Conservation (phyloP, 202 grass and related monocot species). For the Cymbopogon flexuosus region DNA sequence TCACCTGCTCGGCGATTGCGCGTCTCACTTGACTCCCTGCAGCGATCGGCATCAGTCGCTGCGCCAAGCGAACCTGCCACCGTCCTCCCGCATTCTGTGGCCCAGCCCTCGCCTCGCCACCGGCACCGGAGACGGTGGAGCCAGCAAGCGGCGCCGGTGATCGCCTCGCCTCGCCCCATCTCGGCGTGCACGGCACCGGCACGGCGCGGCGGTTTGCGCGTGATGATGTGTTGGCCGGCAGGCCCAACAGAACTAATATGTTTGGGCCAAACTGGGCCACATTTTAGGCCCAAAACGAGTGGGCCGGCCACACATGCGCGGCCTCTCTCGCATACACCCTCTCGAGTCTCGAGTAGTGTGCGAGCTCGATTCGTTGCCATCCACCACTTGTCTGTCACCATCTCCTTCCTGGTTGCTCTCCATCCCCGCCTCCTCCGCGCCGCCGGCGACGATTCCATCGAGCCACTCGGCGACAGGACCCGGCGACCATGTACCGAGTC, state of each 20-base stretch:
- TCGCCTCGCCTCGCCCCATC: slow-evolving; percentile 37
- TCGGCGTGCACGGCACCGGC: slow-evolving; percentile 32
- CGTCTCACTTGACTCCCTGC: slow-evolving; percentile 21
- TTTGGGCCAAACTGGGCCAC: neutral
- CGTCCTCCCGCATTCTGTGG: slow-evolving; percentile 34
- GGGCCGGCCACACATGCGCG: neutral
- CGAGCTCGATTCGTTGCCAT: slow-evolving; percentile 17
- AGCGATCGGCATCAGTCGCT: slow-evolving; percentile 31
- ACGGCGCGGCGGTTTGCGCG: slow-evolving; percentile 20
- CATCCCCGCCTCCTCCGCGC: slow-evolving; percentile 7
- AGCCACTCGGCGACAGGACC: slow-evolving; percentile 4
- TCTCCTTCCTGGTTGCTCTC: slow-evolving; percentile 13
- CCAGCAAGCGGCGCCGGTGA: slow-evolving; percentile 39
- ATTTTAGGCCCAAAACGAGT: neutral
- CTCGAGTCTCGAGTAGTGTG: neutral
- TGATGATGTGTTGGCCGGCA: neutral
- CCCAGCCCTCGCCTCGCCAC: neutral
- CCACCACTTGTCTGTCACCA: slow-evolving; percentile 33
- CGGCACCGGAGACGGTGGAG: slow-evolving; percentile 38
- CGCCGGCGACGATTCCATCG: slow-evolving; percentile 33
- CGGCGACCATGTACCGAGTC: slow-evolving; percentile 58
- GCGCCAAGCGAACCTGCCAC: slow-evolving; percentile 30
- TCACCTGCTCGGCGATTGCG: slow-evolving; percentile 41
- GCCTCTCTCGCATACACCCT: neutral
- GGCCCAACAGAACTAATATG: neutral